Percentiles rank a stretch among this genome's conserved stretches.
Evolutionary conservation across 352 stramenopile species (phyloP).

Genomic region (Thalassiosira delicatula): DNA sequence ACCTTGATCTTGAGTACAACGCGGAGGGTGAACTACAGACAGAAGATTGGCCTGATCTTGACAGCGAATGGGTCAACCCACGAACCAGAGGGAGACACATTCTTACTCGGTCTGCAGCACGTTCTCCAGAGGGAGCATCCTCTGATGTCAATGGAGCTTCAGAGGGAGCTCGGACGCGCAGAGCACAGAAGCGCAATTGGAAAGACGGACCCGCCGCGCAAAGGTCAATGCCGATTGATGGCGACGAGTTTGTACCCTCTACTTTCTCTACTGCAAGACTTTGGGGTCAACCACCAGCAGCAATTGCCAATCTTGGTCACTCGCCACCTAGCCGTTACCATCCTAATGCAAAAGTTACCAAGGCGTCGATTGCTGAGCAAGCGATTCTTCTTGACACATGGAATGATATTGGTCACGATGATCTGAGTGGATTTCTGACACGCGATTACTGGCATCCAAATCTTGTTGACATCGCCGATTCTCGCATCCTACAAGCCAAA

Average conservation of each 20-base stretch:
- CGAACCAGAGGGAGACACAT: background rate
- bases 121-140: background rate
- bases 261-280: background rate
- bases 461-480: background rate
- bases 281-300: background rate
- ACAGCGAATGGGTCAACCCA: background rate
- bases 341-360: background rate
- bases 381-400: background rate
- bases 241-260: background rate
- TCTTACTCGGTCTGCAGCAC: background rate
- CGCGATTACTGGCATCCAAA: constrained; percentile 14
- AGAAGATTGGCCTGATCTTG: background rate
- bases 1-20: constrained; percentile 16
- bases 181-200: too few relatives aligned
- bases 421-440: constrained; percentile 17
- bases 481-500: background rate
- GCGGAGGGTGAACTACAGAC: background rate
- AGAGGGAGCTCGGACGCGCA: too few relatives aligned
- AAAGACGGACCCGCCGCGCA: background rate
- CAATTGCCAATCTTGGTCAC: background rate
- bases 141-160: background rate
- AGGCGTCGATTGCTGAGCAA: background rate
- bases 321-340: background rate
- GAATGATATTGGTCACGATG: background rate
- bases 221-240: background rate